These are phyloP conservation scores for Allantophomopsis cytisporea DNA, from an alignment of 2,329 filamentous ascomycete species.

Conservation along the genomic window DNA sequence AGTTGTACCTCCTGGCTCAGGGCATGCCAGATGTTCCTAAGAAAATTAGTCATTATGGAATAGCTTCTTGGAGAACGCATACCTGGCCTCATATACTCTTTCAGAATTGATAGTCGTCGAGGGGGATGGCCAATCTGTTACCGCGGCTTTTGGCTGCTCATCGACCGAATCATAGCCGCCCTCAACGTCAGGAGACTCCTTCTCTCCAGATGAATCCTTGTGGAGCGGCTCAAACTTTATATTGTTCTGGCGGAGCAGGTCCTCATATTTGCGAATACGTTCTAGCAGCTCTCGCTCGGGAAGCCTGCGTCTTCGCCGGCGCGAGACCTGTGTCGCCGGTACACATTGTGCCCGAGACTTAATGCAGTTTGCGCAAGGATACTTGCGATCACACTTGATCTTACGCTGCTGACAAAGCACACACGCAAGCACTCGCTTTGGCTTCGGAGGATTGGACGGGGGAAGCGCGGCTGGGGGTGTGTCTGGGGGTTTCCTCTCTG, in stretches of 20 bases:
- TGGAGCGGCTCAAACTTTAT: constrained; percentile 15
- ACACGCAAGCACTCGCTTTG: constrained; percentile 32
- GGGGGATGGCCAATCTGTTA: constrained; percentile 9
- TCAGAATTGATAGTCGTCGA: constrained; percentile 14
- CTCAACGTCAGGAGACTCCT: constrained; percentile 6
- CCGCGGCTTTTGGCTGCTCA: constrained; percentile 9
- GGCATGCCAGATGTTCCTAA: constrained; percentile 30
- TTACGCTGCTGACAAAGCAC: constrained; percentile 66
- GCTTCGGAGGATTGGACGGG: constrained; percentile 5
- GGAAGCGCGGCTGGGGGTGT: constrained; percentile 2
- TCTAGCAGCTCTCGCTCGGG: constrained; percentile 15
- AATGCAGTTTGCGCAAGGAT: constrained; percentile 58
- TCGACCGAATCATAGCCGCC: constrained; percentile 12
- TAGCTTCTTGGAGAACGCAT: constrained; percentile 6
- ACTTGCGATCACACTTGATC: constrained; percentile 59
- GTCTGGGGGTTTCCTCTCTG: background rate
- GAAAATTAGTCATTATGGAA: constrained; percentile 10
- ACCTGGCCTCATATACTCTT: constrained; percentile 17
- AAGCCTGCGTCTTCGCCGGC: constrained; percentile 43
- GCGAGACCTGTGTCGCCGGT: constrained; percentile 40
- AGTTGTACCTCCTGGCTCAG: constrained; percentile 26
- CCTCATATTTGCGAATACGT: constrained; percentile 15
- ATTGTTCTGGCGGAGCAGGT: constrained; percentile 13
- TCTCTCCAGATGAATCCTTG: constrained; percentile 10
- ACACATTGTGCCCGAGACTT: constrained; percentile 48